phyloP scores from a whole-genome alignment of 495 filamentous ascomycete species.

The Xylaria palmicola region DNA sequence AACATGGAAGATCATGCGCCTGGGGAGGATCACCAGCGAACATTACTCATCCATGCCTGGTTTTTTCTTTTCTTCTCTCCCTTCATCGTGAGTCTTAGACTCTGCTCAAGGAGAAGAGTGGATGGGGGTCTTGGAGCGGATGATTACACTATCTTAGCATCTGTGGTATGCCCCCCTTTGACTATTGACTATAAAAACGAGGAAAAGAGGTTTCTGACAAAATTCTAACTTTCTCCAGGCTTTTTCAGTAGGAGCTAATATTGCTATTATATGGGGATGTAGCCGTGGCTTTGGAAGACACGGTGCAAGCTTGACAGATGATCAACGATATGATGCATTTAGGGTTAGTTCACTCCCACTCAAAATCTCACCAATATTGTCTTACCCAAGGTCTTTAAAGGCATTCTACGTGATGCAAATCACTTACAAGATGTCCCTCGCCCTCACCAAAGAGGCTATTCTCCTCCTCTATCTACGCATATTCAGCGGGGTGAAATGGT shows the following conservation, averaged over 20 bases:
- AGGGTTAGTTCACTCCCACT: slow-evolving; percentile 19
- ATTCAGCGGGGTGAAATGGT: slow-evolving; percentile 31
- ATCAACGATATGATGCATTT: slow-evolving; percentile 24
- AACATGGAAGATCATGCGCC: neutral
- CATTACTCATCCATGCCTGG: slow-evolving; percentile 13
- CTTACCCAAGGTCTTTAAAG: slow-evolving; percentile 9
- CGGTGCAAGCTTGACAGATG: slow-evolving; percentile 8
- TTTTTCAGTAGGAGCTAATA: neutral
- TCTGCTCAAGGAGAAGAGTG: slow-evolving; percentile 27
- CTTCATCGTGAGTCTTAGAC: slow-evolving; percentile 20
- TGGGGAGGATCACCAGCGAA: neutral
- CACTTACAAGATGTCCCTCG: slow-evolving; percentile 34
- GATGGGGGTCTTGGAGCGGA: slow-evolving; percentile 27
- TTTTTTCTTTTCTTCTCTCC: slow-evolving; percentile 30
- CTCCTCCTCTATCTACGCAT: slow-evolving; percentile 37
- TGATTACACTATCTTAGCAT: slow-evolving; percentile 30
- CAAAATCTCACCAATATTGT: neutral
- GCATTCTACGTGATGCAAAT: slow-evolving; percentile 34
- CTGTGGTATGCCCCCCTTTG: too few relatives aligned
- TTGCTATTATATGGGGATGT: neutral
- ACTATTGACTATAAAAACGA: slow-evolving; percentile 5
- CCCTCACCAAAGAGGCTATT: slow-evolving; percentile 35
- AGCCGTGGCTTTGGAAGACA: slow-evolving; percentile 29
- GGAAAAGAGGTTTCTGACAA: neutral
- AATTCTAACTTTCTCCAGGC: neutral